These are phyloP conservation scores for Coemansia reversa DNA, from an alignment of 192 early-diverging fungal genomes.

Conservation along the genomic window DNA sequence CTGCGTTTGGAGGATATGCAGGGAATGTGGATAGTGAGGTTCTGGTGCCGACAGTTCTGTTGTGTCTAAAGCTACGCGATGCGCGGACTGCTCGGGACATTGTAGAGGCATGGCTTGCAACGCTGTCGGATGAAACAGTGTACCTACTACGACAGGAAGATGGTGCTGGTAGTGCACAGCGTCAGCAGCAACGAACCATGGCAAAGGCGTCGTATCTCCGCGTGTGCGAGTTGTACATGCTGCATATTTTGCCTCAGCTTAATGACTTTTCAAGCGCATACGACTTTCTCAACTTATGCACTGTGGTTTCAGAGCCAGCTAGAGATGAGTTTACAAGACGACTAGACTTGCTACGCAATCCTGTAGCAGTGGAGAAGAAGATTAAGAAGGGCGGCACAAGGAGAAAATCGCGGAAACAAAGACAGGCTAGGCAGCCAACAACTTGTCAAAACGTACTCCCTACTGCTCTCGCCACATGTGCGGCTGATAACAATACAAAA, in stretches of 20 bases:
- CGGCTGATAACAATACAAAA: background rate
- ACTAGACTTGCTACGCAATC: slow-evolving; percentile 43
- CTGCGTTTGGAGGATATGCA: slow-evolving; percentile 40
- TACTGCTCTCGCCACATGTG: background rate
- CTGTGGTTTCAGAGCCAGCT: slow-evolving; percentile 19
- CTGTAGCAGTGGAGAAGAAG: slow-evolving; percentile 14
- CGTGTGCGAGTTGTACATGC: slow-evolving; percentile 49
- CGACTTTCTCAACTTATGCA: slow-evolving; percentile 25
- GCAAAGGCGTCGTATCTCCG: slow-evolving; percentile 49
- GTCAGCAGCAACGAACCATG: slow-evolving; percentile 32
- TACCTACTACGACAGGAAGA: slow-evolving; percentile 18
- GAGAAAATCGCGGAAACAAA: slow-evolving; percentile 9
- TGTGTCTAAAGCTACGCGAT: slow-evolving; percentile 53
- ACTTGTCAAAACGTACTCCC: background rate
- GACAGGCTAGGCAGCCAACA: background rate
- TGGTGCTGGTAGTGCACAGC: slow-evolving; percentile 2
- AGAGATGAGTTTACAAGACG: slow-evolving; percentile 28
- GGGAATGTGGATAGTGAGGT: slow-evolving; percentile 53
- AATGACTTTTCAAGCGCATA: slow-evolving; percentile 38
- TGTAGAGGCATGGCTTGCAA: slow-evolving; percentile 53
- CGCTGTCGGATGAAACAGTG: slow-evolving; percentile 41
- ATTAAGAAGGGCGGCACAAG: slow-evolving; percentile 12
- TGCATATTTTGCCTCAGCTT: slow-evolving; percentile 50
- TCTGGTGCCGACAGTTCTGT: slow-evolving; percentile 45
- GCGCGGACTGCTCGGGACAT: slow-evolving; percentile 42